These are phyloP conservation scores for Fusarium camptoceras DNA, from an alignment of 2,329 filamentous ascomycete species.

Conservation along the genomic window DNA sequence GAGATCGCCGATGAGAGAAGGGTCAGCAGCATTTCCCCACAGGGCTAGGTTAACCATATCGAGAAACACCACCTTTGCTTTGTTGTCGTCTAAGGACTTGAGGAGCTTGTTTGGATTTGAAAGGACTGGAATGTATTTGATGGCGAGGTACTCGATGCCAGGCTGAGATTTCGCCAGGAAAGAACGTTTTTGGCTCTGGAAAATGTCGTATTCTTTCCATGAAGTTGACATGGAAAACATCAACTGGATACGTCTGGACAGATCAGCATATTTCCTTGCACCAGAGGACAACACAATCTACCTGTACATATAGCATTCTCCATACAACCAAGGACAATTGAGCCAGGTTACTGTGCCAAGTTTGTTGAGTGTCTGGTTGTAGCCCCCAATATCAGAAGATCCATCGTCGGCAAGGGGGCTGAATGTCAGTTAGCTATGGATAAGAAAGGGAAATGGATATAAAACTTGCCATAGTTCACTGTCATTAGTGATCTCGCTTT, in stretches of 20 bases:
- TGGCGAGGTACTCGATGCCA: neutral
- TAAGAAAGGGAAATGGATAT: neutral
- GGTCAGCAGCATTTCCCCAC: slow-evolving; percentile 15
- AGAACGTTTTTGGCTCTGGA: slow-evolving; percentile 10
- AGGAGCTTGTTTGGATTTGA: neutral
- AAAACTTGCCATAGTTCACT: neutral
- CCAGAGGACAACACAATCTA: rapidly evolving
- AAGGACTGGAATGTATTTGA: neutral
- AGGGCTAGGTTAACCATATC: slow-evolving; percentile 1
- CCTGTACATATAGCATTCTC: slow-evolving; percentile 18
- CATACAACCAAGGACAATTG: slow-evolving; percentile 15
- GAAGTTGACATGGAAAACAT: neutral
- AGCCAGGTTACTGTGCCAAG: neutral
- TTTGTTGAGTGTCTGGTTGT: neutral
- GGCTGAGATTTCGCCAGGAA: neutral
- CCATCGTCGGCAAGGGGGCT: neutral
- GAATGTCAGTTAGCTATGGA: neutral
- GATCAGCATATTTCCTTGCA: neutral
- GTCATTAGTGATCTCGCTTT: neutral
- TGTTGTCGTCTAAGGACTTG: neutral
- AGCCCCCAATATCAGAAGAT: neutral
- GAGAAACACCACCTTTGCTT: neutral
- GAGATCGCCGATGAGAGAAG: slow-evolving; percentile 12
- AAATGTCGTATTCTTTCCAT: slow-evolving; percentile 7
- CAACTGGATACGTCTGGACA: neutral